A percentile compares a stretch with the other conserved stretches of the same genome.
Conservation (phyloP, 257 asterid species). For the Buddleja alternifolia region DNA sequence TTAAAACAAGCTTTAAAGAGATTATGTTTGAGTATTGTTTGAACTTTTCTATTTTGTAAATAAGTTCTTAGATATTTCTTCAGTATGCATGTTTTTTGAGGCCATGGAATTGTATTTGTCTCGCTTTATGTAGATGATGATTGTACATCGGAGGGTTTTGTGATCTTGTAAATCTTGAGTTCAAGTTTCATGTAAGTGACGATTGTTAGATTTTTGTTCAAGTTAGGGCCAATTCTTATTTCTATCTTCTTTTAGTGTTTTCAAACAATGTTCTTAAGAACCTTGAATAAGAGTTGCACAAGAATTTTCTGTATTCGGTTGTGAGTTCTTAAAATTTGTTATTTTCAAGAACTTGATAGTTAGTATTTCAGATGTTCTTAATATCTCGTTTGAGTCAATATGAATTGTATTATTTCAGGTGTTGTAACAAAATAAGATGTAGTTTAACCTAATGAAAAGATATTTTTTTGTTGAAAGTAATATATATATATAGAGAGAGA, state of each 20-base stretch:
- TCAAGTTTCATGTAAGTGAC: background rate
- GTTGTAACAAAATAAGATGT: too few species aligned
- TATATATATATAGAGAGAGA: too few species aligned
- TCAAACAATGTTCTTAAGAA: too few species aligned
- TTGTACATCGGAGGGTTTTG: background rate
- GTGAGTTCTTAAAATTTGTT: too few species aligned
- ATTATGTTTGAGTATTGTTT: background rate
- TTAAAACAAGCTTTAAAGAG: background rate
- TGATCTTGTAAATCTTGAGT: background rate
- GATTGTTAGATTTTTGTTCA: background rate
- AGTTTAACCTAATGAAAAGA: too few species aligned
- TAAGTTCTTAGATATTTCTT: background rate
- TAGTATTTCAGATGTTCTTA: too few species aligned
- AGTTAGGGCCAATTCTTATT: background rate
- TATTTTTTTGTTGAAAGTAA: too few species aligned
- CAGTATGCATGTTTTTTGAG: background rate
- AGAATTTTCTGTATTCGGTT: too few species aligned
- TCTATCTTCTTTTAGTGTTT: background rate
- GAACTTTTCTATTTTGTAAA: background rate
- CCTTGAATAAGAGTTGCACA: too few species aligned
- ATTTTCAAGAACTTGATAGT: too few species aligned
- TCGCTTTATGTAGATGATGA: background rate
- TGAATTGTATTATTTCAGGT: too few species aligned
- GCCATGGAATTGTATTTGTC: background rate
- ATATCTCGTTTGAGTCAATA: too few species aligned